Conservation (phyloP, 2,329 filamentous ascomycete genomes). For the Paecilomyces niveus region DNA sequence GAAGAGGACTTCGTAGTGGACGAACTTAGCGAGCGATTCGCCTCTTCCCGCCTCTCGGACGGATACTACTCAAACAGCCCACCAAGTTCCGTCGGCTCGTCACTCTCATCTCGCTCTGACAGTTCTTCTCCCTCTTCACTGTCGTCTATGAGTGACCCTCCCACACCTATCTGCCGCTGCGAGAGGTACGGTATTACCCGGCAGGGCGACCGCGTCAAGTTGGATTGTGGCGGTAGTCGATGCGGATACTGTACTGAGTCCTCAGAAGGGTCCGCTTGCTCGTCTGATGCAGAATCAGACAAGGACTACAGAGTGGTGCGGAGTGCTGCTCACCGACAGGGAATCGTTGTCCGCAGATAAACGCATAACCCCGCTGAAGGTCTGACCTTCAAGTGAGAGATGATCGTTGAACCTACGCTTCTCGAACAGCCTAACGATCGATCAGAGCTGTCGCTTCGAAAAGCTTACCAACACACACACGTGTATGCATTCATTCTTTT, state of each 20-base stretch:
- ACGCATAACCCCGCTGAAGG: slow-evolving; percentile 5
- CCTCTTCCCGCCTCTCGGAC: slow-evolving; percentile 61
- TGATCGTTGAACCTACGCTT: not conserved
- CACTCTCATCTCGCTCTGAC: slow-evolving; percentile 69
- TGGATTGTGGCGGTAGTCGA: slow-evolving; percentile 85
- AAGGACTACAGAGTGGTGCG: slow-evolving; percentile 32
- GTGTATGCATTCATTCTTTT: not conserved
- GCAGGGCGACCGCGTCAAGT: slow-evolving; percentile 85
- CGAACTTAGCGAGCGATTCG: slow-evolving; percentile 71
- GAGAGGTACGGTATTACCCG: slow-evolving; percentile 96
- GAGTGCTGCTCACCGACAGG: slow-evolving; percentile 26
- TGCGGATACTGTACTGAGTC: slow-evolving; percentile 67
- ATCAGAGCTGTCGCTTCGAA: not conserved
- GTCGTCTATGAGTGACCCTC: slow-evolving; percentile 61
- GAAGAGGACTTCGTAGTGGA: slow-evolving; percentile 75
- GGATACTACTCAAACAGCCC: slow-evolving; percentile 70
- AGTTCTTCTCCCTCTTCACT: slow-evolving; percentile 45
- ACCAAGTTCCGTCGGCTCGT: slow-evolving; percentile 57
- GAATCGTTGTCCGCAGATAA: slow-evolving; percentile 34
- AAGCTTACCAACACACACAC: not conserved
- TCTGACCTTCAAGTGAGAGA: not conserved
- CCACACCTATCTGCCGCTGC: slow-evolving; percentile 67
- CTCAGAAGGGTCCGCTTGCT: slow-evolving; percentile 60
- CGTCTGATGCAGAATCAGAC: slow-evolving; percentile 45
- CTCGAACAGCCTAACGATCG: not conserved